Base-by-base conservation (phyloP, 768 basidiomycete species). In the Podaxis sp. region DNA sequence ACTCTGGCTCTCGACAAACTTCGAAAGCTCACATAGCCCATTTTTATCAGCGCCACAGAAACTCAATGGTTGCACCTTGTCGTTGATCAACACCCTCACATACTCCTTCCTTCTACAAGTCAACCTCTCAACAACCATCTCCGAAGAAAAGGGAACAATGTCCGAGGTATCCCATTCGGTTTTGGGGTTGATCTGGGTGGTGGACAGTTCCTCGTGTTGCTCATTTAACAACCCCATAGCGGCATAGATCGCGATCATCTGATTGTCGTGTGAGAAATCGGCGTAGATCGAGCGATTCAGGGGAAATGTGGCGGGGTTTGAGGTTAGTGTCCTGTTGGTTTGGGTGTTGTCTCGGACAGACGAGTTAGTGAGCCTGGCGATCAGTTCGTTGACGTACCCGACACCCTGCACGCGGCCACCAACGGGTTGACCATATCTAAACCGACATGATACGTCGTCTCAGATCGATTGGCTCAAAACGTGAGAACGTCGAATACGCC, bases 191-290 rank as follows among this genome's bases (percentile, higher is more conserved):
- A 74, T 73, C 8, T 48, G 57, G 3, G 66, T 67, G 0, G 79
- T 77, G 66, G 79, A 74, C 37, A 78, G 72, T n/a, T 73, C 66
- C 4, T 10, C 55, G n/a, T 46, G 15, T 13, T 58, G 60, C 64
- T 81, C 82, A 5, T 62, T 72, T 71, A 82, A 85, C 55, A 84
- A 79, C 46, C 83, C 93, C 74, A 76, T 85, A 61, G 70, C 91
- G 75, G 73, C 81, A 66, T 87, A 89, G 54, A 95, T 88, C 38
- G 91, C 87, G 44, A 91, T 77, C 85, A 96, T 91, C 69, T 89
- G 79, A 71, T 94, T 92, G 71, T 95, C 93, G 71, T 95, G 93
- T 7, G 90, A 85, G 72, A 95, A 94, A 74, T 95, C 93, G 22
- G 83, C 86, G 68, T 90, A 92, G 50, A 92, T 69, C 4, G 78